A percentile compares a stretch with the other conserved stretches of the same genome.
Evolutionary conservation across 768 basidiomycete genomes (phyloP).

Genomic region (Termitomyces sp.): DNA sequence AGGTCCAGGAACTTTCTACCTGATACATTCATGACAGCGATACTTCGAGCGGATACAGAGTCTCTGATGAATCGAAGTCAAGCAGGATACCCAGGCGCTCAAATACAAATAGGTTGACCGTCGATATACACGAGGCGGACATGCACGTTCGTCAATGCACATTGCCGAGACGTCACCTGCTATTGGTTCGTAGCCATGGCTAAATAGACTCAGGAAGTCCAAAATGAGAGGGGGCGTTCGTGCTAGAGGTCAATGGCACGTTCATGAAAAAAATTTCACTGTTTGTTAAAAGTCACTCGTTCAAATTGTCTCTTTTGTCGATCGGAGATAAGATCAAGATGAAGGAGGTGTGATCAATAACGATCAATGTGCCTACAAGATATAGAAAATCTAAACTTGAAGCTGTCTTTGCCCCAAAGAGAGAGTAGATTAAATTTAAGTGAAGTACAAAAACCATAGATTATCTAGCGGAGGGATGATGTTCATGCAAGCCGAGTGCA

Average conservation of each 20-base stretch:
- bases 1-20: background rate
- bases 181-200: background rate
- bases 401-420: too few relatives aligned
- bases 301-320: slow-evolving; percentile 12
- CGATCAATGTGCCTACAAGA: slow-evolving; percentile 10
- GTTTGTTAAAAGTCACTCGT: background rate
- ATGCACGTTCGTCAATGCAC: slow-evolving; percentile 1
- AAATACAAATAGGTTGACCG: background rate
- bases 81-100: background rate
- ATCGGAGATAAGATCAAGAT: slow-evolving; percentile 28
- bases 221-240: background rate
- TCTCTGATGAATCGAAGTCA: background rate
- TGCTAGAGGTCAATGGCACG: background rate
- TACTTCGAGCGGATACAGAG: background rate
- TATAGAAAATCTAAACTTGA: background rate
- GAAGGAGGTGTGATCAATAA: too few relatives aligned
- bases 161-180: background rate
- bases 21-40: background rate
- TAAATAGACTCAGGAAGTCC: background rate
- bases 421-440: too few relatives aligned
- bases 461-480: too few relatives aligned
- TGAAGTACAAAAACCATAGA: too few relatives aligned
- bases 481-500: too few relatives aligned
- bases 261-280: background rate
- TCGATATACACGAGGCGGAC: background rate